These are phyloP conservation scores for Lagerstroemia speciosa DNA, from an alignment of 345 rosid species.

Conservation along the genomic window DNA sequence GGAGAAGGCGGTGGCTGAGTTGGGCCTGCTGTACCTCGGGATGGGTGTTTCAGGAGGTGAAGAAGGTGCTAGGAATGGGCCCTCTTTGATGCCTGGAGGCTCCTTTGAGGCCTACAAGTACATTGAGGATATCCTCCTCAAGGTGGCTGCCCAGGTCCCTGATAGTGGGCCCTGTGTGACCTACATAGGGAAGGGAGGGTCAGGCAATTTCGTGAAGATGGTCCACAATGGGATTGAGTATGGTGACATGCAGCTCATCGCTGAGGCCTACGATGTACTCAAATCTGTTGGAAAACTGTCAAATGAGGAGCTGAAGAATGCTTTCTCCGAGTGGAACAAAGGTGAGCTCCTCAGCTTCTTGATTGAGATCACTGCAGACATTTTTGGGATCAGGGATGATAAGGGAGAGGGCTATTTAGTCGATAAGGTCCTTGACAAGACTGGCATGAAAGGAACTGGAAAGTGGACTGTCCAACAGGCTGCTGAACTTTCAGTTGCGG, in stretches of 20 bases:
- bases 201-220: conserved; percentile 97
- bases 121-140: conserved; percentile 80
- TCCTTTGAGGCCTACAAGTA: conserved; percentile 76
- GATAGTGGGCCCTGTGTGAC: conserved; percentile 94
- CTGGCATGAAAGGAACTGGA: conserved; percentile 97
- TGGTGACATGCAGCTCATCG: conserved; percentile 92
- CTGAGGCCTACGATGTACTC: conserved; percentile 85
- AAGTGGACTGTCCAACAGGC: conserved; percentile 99
- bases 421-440: conserved; percentile 90
- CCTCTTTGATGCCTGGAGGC: conserved; percentile 95
- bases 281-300: conserved; percentile 81
- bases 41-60: conserved; percentile 99
- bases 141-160: conserved; percentile 90
- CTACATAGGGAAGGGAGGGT: conserved; percentile 79
- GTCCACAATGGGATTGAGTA: conserved; percentile 94
- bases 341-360: conserved; percentile 94
- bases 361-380: conserved; percentile 85
- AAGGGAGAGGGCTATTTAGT: conserved; percentile 82
- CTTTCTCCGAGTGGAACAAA: conserved; percentile 84
- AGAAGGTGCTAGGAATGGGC: conserved; percentile 90
- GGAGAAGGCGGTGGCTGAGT: conserved; percentile 52
- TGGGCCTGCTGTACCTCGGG: conserved; percentile 83
- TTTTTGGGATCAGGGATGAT: conserved; percentile 74
- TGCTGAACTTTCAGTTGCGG: conserved; percentile 88
- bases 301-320: conserved; percentile 61